Base-by-base conservation (phyloP, 208 protist genomes). In the Spongospora subterranea region DNA sequence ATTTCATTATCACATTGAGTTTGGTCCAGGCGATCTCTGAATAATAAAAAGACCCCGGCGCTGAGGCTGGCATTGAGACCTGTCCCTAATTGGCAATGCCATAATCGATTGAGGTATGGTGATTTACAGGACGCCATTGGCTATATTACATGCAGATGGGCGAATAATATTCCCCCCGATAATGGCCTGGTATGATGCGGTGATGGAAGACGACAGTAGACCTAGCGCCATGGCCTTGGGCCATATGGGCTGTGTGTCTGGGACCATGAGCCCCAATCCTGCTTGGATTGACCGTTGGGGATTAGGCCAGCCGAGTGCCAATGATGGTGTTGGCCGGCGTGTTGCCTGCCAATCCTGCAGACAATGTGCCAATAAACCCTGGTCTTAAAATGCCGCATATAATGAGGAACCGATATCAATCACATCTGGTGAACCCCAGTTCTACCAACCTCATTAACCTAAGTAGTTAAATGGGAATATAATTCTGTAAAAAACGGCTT, bases 11-110 rank as follows among this genome's bases (percentile, higher is more conserved):
- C 71, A 6, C 17, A 6, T 13, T 82, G 35, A 20, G n/a, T n/a
- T 35, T 82, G 40, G 17, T 43, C 71, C 71, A 82, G 40, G 13
- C 71, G 71, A 43, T 82, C 40, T 20, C 71, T 6, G n/a, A 82
- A 82, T 43, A 43, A 13, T 20, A 82, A 17, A 43, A 40, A 82
- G 6, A 82, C 11, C 6, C 35, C 71, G n/a, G 40, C n/a, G n/a
- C 71, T n/a, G n/a, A 82, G n/a, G 71, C 71, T n/a, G 17, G 35
- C n/a, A 43, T 82, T 82, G 17, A 82, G 6, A 35, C 71, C 71
- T 40, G 35, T 45, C 71, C 71, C 50, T 60, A 24, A 60, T n/a
- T n/a, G n/a, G n/a, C n/a, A n/a, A n/a, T n/a, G n/a, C n/a, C n/a
- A n/a, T n/a, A n/a, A n/a, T n/a, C n/a, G n/a, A n/a, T 29, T 60